These are phyloP conservation scores for Backusella mclennaniae DNA, from an alignment of 192 early-diverging fungal genomes.

Conservation along the genomic window DNA sequence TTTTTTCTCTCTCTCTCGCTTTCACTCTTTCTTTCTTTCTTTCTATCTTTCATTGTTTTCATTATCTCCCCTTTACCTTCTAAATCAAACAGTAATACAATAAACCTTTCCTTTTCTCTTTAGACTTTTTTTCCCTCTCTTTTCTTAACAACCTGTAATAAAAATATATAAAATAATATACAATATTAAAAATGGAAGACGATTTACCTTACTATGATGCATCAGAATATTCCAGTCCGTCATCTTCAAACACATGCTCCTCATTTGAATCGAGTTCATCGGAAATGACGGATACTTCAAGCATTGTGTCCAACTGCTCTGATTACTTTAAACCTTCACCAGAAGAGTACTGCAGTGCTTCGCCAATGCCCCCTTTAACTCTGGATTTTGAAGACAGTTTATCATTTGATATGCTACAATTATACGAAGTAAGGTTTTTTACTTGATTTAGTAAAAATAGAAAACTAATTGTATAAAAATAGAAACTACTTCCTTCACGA, in stretches of 20 bases:
- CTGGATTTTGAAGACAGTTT: background rate
- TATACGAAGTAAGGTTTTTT: constrained; percentile 4
- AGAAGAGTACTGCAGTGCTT: background rate
- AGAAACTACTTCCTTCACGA: constrained; percentile 61
- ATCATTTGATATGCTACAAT: constrained; percentile 3
- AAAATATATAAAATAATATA: background rate
- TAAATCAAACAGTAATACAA: background rate
- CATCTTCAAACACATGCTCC: constrained; percentile 4
- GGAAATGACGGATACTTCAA: constrained; percentile 1
- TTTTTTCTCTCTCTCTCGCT: background rate
- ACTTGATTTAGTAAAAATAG: background rate
- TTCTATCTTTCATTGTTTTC: too few species aligned
- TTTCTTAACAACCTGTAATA: background rate
- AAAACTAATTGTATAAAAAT: background rate
- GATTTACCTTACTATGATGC: background rate
- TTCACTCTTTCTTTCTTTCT: background rate
- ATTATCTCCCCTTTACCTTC: background rate
- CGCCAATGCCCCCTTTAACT: background rate
- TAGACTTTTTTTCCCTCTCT: background rate
- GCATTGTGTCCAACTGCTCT: background rate
- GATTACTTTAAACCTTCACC: background rate
- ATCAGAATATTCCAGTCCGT: background rate
- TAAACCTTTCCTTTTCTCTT: background rate
- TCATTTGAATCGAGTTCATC: constrained; percentile 4
- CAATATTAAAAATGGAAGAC: constrained; percentile 1